Evolutionary conservation across 768 basidiomycete species (phyloP), one percentile per base, ranked within the genome.

Genomic region (Rhodosporidiobolus sp.): DNA sequence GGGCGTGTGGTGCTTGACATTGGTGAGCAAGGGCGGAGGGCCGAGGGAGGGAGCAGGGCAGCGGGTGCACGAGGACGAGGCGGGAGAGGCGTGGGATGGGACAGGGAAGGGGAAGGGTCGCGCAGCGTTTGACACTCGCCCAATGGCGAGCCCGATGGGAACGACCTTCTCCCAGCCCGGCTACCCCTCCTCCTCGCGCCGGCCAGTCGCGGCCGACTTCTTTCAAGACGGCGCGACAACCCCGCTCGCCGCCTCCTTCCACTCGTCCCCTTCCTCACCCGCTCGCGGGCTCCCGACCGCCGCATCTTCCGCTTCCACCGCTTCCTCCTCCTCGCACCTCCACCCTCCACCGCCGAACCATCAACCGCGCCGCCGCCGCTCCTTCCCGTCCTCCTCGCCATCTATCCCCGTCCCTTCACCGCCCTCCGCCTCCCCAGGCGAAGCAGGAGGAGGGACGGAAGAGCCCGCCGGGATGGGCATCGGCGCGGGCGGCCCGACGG

Each of bases 1-100:
- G 30, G 94, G 94, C n/a, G 94, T 96, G 1, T 97, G 94, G 94
- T 89, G 90, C 22, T 87, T 96, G 22, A 87, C 88, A 65, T 85
- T 97, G 35, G 87, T 94, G 60, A 86, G 86, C 34, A 84, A 86
- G 53, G 88, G 88, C n/a, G 89, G 88, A 1, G 78, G 66, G 26
- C 65, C 69, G 35, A 35, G 57, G 7, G 62, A 46, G 7, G 73
- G n/a, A 3, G 32, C n/a, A n/a, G n/a, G n/a, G n/a, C n/a, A 19
- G 20, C n/a, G 28, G 45, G 55, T 58, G 38, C 54, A 63, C n/a
- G 63, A 19, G 61, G 54, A 61, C 32, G 55, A 38, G 63, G 22
- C 10, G 56, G 64, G 19, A 12, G 43, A 50, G 9, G 59, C 28
- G 1, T 43, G 8, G n/a, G 63, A 53, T 14, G 53, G 20, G 35